phyloP scores from a whole-genome alignment of 2,329 filamentous ascomycete species.

The Dactylellina leptospora region DNA sequence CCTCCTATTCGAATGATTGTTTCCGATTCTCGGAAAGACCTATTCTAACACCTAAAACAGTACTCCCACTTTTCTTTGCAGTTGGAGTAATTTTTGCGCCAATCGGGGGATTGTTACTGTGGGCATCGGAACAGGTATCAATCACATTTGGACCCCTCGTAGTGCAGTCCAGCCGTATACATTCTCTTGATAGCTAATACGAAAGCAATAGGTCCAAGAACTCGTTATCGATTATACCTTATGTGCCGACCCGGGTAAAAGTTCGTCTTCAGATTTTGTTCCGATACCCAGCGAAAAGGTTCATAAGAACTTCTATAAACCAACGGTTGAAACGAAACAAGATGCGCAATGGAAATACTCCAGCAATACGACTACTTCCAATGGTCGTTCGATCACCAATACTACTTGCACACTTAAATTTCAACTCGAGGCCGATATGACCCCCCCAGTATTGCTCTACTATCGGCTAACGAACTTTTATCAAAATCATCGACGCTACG shows the following conservation, averaged over 20 bases:
- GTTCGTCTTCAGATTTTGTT: constrained; percentile 60
- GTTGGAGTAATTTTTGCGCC: constrained; percentile 93
- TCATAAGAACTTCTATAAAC: constrained; percentile 73
- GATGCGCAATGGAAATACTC: constrained; percentile 45
- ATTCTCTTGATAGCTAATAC: constrained; percentile 26
- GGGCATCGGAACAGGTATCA: constrained; percentile 79
- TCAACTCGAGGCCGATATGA: constrained; percentile 78
- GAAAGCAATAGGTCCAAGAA: constrained; percentile 79
- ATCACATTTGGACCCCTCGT: neutral
- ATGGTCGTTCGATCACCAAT: constrained; percentile 59
- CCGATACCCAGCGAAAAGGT: constrained; percentile 69
- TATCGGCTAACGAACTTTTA: constrained; percentile 98
- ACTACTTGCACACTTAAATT: constrained; percentile 78
- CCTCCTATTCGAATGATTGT: constrained; percentile 13
- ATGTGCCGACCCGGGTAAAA: constrained; percentile 70
- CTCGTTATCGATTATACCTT: constrained; percentile 88
- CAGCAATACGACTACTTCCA: constrained; percentile 54
- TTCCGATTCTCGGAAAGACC: constrained; percentile 71
- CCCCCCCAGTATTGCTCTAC: constrained; percentile 86
- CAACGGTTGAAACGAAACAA: constrained; percentile 48
- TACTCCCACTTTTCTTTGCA: constrained; percentile 87
- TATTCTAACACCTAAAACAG: constrained; percentile 93
- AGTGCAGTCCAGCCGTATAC: neutral
- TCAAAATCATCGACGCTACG: constrained; percentile 97
- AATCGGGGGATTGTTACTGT: constrained; percentile 85